Conservation (phyloP, 352 stramenopile species). For the Phytophthora agathidicida region DNA sequence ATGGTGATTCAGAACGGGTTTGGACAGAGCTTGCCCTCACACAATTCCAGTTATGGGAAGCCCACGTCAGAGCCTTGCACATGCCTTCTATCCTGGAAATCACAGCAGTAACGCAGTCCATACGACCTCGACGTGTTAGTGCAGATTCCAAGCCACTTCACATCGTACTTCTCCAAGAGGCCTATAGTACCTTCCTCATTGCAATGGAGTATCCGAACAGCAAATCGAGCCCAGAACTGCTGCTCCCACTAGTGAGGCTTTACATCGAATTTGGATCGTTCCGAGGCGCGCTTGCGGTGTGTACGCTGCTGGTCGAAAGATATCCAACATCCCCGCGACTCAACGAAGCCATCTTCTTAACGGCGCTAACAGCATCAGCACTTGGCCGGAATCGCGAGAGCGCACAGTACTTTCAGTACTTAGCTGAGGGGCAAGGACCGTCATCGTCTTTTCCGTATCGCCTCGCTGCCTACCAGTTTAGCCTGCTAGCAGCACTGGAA, state of each 20-base stretch:
- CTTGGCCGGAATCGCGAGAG: slow-evolving; percentile 65
- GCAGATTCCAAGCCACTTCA: slow-evolving; percentile 23
- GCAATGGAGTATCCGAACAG: slow-evolving; percentile 78
- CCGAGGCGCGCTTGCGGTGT: slow-evolving; percentile 66
- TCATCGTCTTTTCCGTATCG: slow-evolving; percentile 40
- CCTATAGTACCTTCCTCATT: slow-evolving; percentile 81
- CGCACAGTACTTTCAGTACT: slow-evolving; percentile 75
- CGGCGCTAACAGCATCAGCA: slow-evolving; percentile 57
- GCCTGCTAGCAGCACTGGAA: slow-evolving; percentile 60
- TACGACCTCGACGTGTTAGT: slow-evolving; percentile 8
- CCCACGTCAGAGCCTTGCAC: slow-evolving; percentile 43
- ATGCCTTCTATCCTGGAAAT: slow-evolving; percentile 36
- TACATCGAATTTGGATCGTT: slow-evolving; percentile 76
- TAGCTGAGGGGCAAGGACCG: slow-evolving; percentile 54
- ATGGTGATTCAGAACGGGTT: slow-evolving; percentile 58
- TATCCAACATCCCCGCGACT: slow-evolving; percentile 45
- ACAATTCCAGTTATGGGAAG: slow-evolving; percentile 68
- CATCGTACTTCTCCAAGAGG: slow-evolving; percentile 41
- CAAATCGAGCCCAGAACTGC: slow-evolving; percentile 61
- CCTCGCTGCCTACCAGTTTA: slow-evolving; percentile 57
- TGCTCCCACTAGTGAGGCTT: slow-evolving; percentile 63
- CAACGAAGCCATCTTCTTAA: slow-evolving; percentile 71
- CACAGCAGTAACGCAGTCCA: slow-evolving; percentile 5
- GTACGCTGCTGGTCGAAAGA: slow-evolving; percentile 69
- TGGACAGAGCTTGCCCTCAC: slow-evolving; percentile 67